A percentile compares a stretch with the other conserved stretches of the same genome.
Conservation (phyloP, 108 stramenopile species). For the Ochromonas danica region DNA sequence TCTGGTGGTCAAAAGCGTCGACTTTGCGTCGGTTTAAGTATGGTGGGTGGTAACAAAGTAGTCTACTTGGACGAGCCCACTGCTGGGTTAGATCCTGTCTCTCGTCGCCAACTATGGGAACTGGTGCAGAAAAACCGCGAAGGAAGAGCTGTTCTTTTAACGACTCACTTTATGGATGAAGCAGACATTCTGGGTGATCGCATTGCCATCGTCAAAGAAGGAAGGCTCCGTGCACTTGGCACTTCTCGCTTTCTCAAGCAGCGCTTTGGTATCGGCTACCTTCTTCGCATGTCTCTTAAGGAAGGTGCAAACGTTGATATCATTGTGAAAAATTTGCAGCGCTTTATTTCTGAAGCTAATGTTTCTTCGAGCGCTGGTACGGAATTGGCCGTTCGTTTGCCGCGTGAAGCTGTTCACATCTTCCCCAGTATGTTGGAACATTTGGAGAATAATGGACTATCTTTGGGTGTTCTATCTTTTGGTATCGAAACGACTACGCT, state of each 20-base stretch:
- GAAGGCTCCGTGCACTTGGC: conserved; percentile 24
- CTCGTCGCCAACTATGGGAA: conserved; percentile 29
- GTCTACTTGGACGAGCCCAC: conserved; percentile 31
- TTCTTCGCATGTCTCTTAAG: conserved; percentile 4
- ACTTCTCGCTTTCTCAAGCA: conserved; percentile 28
- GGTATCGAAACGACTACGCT: conserved; percentile 34
- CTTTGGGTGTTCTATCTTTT: conserved; percentile 10
- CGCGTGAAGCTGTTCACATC: background rate
- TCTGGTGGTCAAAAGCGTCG: conserved; percentile 36
- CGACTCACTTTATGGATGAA: conserved; percentile 36
- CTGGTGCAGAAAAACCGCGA: conserved; percentile 31
- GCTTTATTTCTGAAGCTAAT: background rate
- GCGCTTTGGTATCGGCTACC: conserved; percentile 26
- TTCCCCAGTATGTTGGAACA: conserved; percentile 22
- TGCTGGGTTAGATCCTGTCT: background rate
- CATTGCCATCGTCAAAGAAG: conserved; percentile 36
- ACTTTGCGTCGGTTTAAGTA: conserved; percentile 24
- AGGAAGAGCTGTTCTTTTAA: conserved; percentile 30
- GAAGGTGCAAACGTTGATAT: background rate
- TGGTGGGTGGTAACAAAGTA: conserved; percentile 31
- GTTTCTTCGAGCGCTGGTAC: conserved; percentile 21
- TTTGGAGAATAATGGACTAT: background rate
- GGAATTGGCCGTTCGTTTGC: conserved; percentile 27
- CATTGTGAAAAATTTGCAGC: background rate
- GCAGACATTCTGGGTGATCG: conserved; percentile 31